phyloP scores from a whole-genome alignment of 78 protist genomes.

The Dictyostelium citrinum region DNA sequence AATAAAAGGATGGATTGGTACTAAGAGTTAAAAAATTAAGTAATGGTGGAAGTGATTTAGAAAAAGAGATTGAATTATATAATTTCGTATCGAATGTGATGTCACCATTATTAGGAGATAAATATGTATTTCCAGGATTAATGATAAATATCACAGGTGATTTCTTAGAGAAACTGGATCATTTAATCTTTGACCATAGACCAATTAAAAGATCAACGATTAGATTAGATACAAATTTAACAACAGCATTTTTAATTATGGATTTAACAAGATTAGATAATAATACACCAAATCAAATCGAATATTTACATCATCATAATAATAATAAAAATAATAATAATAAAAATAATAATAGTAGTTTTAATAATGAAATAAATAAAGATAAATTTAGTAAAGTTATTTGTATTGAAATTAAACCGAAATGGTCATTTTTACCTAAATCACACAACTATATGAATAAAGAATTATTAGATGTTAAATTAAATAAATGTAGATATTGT shows the following conservation, averaged over 20 bases:
- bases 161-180: constrained; percentile 7
- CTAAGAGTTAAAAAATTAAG: constrained; percentile 13
- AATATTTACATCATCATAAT: neutral
- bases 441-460: neutral
- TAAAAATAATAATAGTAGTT: neutral
- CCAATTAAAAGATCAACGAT: constrained; percentile 7
- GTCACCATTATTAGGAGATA: constrained; percentile 17
- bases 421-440: constrained; percentile 30
- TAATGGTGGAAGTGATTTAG: constrained; percentile 26
- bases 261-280: constrained; percentile 24
- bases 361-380: neutral
- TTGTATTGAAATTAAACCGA: constrained; percentile 63
- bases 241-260: constrained; percentile 7
- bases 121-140: constrained; percentile 64
- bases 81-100: constrained; percentile 9
- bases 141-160: neutral
- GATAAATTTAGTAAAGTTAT: neutral
- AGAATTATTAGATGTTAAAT: neutral
- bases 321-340: too few relatives aligned
- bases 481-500: constrained; percentile 56
- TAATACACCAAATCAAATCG: neutral
- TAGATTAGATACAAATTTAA: neutral
- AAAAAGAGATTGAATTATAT: constrained; percentile 13
- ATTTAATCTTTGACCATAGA: constrained; percentile 1
- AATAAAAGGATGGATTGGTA: constrained; percentile 6